Evolutionary conservation across 2,329 filamentous ascomycete species (phyloP), one percentile per base, ranked within the genome.

Genomic region (Botrytis tulipae): DNA sequence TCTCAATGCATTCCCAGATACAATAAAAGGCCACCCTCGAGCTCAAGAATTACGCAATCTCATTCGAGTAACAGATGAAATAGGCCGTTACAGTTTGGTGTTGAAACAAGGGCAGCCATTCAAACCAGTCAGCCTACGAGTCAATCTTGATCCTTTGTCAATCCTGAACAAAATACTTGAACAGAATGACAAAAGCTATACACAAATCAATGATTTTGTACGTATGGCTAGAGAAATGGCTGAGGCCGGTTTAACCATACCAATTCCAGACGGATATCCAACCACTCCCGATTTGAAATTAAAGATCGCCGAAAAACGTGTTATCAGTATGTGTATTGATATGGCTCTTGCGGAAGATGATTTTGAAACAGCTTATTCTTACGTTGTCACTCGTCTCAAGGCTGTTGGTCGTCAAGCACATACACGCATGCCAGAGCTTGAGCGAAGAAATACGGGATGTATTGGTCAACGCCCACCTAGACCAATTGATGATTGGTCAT

Each of bases 331-430:
- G 91, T 94, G 93, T 76, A 90, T 95, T 59, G 90, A 94, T 80
- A 90, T 92, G 22, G 92, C 93, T 20, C 85, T 96, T 1, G 85
- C 86, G 16, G 92, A 95, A 79, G 90, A 94, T 76, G 93, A 90
- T 80, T 96, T 96, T 75, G 93, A 97, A 80, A 96, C 93, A 0
- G 93, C 93, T 18, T 96, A 95, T 81, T 95, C 92, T 0, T 95
- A 93, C 79, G 91, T 95, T 2, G 88, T 93, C 65, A 94, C 90
- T 79, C 88, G 91, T 35, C 85, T 96, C 0, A 85, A 86, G 12
- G 80, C 82, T 14, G 79, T 82, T 42, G 77, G 80, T 77, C 77
- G 80, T 78, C 75, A 77, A 71, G 74, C 79, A 25, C 77, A 77
- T 70, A 75, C 61, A 59, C 73, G 76, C 16, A 72, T 71, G 35